These are phyloP conservation scores for Cochlearia excelsa DNA, from an alignment of 345 rosid species.

Conservation along the genomic window DNA sequence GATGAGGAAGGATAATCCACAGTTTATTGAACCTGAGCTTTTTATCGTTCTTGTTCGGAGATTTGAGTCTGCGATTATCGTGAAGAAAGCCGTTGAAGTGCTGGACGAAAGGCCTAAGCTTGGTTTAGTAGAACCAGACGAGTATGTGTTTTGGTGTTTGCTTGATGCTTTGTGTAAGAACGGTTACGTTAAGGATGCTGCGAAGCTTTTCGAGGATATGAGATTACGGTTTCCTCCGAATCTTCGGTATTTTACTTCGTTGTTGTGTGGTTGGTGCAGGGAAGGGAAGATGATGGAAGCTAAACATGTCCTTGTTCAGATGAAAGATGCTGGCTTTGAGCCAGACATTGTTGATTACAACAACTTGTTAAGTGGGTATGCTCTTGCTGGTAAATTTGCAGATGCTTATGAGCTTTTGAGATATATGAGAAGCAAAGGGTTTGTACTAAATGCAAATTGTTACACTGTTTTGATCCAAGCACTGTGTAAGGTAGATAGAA, in stretches of 20 bases:
- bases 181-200: constrained; percentile 80
- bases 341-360: constrained; percentile 78
- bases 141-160: constrained; percentile 67
- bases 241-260: constrained; percentile 59
- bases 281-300: constrained; percentile 93
- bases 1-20: constrained; percentile 70
- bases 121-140: constrained; percentile 75
- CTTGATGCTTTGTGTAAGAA: constrained; percentile 83
- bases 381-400: constrained; percentile 56
- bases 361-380: constrained; percentile 67
- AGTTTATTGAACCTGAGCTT: constrained; percentile 64
- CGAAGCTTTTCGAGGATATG: constrained; percentile 78
- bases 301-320: constrained; percentile 71
- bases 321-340: constrained; percentile 78
- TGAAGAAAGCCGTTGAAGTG: constrained; percentile 79
- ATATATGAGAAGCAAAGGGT: constrained; percentile 72
- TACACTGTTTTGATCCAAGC: constrained; percentile 77
- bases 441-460: constrained; percentile 58
- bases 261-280: constrained; percentile 90
- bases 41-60: constrained; percentile 71
- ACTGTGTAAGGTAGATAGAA: constrained; percentile 58
- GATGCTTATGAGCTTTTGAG: constrained; percentile 74
- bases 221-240: constrained; percentile 49
- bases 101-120: constrained; percentile 87
- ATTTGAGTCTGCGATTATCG: constrained; percentile 68